A percentile compares a stretch with the other conserved stretches of the same genome.
Conservation (phyloP, 495 filamentous ascomycete genomes). For the Neurospora sublineolata region DNA sequence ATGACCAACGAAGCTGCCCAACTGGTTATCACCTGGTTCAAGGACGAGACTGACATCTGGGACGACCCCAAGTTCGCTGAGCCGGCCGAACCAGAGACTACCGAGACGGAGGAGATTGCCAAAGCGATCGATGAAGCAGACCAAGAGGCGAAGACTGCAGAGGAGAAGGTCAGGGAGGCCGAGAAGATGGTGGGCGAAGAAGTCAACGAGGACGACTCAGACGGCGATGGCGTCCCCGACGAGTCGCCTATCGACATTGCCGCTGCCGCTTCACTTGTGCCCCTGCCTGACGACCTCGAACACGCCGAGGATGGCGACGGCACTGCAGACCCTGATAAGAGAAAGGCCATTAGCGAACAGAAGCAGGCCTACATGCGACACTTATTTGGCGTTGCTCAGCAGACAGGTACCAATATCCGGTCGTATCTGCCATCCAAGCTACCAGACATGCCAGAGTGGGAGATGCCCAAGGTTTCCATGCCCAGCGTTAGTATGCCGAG, state of each 20-base stretch:
- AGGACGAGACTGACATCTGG: slow-evolving; percentile 28
- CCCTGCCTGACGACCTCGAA: slow-evolving; percentile 28
- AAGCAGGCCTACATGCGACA: slow-evolving; percentile 33
- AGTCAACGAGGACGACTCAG: slow-evolving; percentile 9
- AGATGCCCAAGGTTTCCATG: slow-evolving; percentile 18
- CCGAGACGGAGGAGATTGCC: slow-evolving; percentile 26
- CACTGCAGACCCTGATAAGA: slow-evolving; percentile 5
- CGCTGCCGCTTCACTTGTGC: slow-evolving; percentile 31
- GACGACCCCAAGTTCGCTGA: slow-evolving; percentile 32
- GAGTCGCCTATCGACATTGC: slow-evolving; percentile 38
- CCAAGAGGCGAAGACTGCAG: slow-evolving; percentile 3
- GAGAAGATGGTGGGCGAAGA: slow-evolving; percentile 3
- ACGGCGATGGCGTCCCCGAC: slow-evolving; percentile 18
- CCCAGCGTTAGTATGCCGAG: slow-evolving; percentile 15
- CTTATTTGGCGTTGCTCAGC: slow-evolving; percentile 34
- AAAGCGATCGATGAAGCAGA: slow-evolving; percentile 25
- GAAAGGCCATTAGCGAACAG: slow-evolving; percentile 9
- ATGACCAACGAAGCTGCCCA: slow-evolving; percentile 57
- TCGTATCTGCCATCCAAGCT: slow-evolving; percentile 33
- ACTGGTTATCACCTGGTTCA: slow-evolving; percentile 43
- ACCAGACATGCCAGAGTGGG: slow-evolving; percentile 20
- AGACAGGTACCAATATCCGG: slow-evolving; percentile 26
- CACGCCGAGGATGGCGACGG: slow-evolving; percentile 5
- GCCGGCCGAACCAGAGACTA: slow-evolving; percentile 18
- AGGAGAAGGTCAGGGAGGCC: slow-evolving; percentile 1